These are phyloP conservation scores for Neonectria faginata DNA, from an alignment of 2,329 filamentous ascomycete species.

Conservation along the genomic window DNA sequence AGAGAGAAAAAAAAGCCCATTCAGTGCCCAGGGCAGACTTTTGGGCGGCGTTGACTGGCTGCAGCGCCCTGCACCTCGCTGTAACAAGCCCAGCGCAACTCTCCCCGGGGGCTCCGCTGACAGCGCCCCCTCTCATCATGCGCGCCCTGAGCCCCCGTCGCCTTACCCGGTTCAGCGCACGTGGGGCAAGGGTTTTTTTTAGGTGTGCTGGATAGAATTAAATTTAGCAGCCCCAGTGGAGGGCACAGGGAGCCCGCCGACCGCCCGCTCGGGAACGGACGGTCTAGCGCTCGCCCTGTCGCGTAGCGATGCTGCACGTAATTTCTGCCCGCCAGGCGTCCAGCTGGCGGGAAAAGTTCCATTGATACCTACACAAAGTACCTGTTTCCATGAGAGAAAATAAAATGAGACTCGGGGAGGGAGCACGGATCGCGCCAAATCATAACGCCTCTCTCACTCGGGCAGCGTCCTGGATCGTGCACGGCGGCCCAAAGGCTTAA, in stretches of 20 bases:
- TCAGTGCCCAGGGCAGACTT: conserved; percentile 36
- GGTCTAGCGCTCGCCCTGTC: conserved; percentile 10
- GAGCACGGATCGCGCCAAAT: conserved; percentile 1
- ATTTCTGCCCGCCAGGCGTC: neutral
- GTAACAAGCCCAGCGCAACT: conserved; percentile 18
- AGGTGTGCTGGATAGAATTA: no score
- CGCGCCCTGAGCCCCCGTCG: conserved; percentile 11
- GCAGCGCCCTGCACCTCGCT: conserved; percentile 20
- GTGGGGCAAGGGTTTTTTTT: conserved; percentile 14
- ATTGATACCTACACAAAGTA: no score
- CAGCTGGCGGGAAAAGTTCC: neutral
- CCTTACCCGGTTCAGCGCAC: conserved; percentile 21
- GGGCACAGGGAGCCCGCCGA: conserved; percentile 8
- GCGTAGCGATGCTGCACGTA: conserved; percentile 1
- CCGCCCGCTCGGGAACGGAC: conserved; percentile 25
- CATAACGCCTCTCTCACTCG: conserved; percentile 9
- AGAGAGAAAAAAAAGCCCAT: conserved; percentile 26
- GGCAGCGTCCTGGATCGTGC: conserved; percentile 13
- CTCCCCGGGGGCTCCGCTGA: conserved; percentile 14
- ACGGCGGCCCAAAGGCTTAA: conserved; percentile 14
- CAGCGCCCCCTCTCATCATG: conserved; percentile 4
- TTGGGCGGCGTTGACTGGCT: conserved; percentile 22
- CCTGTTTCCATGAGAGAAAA: conserved; percentile 13
- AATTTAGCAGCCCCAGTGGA: conserved; percentile 14
- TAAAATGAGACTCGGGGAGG: conserved; percentile 4